phyloP scores from a whole-genome alignment of 371 early-diverging fungal species.

The Mortierella sp. region DNA sequence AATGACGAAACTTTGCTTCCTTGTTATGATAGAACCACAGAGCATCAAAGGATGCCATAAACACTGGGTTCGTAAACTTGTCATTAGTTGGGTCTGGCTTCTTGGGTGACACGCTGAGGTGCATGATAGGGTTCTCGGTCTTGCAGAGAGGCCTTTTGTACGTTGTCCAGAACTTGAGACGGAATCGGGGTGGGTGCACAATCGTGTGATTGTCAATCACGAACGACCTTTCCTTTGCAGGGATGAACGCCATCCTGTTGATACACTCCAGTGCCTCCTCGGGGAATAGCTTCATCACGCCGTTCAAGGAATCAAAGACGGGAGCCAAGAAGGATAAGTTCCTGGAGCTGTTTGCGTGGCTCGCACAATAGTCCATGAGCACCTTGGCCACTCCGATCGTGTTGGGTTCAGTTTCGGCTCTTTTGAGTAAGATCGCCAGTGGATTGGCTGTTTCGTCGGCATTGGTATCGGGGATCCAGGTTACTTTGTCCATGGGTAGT shows the following conservation, averaged over 20 bases:
- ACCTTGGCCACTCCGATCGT: conserved; percentile 16
- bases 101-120: conserved; percentile 7
- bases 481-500: neutral
- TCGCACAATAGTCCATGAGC: conserved; percentile 19
- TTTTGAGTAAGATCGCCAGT: neutral
- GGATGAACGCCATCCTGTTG: conserved; percentile 8
- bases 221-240: conserved; percentile 8
- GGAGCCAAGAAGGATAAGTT: conserved; percentile 21
- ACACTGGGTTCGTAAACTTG: conserved; percentile 11
- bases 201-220: conserved; percentile 19
- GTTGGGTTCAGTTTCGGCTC: conserved; percentile 1
- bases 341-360: conserved; percentile 14
- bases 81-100: conserved; percentile 12
- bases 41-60: conserved; percentile 31
- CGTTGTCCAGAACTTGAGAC: conserved; percentile 17
- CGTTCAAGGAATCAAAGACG: conserved; percentile 6
- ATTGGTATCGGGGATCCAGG: conserved; percentile 5
- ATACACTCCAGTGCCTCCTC: conserved; percentile 8
- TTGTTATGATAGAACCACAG: conserved; percentile 14
- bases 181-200: conserved; percentile 10
- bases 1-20: neutral
- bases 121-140: conserved; percentile 18
- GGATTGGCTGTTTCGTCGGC: neutral
- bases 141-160: neutral
- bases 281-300: conserved; percentile 13